phyloP scores from a whole-genome alignment of 1,284 basidiomycete genomes.

The Naganishia liquefaciens region DNA sequence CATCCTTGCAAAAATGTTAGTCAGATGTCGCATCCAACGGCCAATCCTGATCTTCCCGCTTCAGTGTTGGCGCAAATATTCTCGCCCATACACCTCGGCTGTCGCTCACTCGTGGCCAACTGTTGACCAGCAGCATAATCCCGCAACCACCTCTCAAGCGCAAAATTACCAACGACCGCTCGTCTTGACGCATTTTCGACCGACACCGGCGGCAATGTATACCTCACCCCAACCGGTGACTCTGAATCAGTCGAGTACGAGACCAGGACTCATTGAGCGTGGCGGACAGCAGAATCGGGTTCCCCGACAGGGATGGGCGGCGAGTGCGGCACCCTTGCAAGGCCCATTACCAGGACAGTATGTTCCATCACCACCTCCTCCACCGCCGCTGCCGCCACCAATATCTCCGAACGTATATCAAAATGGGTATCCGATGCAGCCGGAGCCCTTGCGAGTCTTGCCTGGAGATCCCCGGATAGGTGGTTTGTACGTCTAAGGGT shows the following conservation, averaged over 20 bases:
- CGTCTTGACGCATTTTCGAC: conserved; percentile 2
- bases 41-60: neutral
- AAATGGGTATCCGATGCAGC: conserved; percentile 2
- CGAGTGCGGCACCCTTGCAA: neutral
- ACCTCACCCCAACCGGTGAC: conserved; percentile 6
- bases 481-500: conserved; percentile 23
- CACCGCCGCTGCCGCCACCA: neutral
- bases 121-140: conserved; percentile 5
- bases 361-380: neutral
- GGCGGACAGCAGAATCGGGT: conserved; percentile 27
- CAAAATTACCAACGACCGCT: conserved; percentile 32
- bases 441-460: conserved; percentile 11
- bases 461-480: conserved; percentile 33
- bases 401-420: neutral
- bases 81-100: conserved; percentile 47
- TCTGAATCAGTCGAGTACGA: conserved; percentile 14
- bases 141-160: conserved; percentile 16
- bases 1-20: conserved; percentile 45
- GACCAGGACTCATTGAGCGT: conserved; percentile 24
- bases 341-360: neutral
- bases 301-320: neutral
- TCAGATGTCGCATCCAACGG: neutral
- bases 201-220: conserved; percentile 6
- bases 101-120: conserved; percentile 45
- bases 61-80: conserved; percentile 53